These are phyloP conservation scores for Fusarium dimerum DNA, from an alignment of 2,329 filamentous ascomycete species.

Conservation along the genomic window DNA sequence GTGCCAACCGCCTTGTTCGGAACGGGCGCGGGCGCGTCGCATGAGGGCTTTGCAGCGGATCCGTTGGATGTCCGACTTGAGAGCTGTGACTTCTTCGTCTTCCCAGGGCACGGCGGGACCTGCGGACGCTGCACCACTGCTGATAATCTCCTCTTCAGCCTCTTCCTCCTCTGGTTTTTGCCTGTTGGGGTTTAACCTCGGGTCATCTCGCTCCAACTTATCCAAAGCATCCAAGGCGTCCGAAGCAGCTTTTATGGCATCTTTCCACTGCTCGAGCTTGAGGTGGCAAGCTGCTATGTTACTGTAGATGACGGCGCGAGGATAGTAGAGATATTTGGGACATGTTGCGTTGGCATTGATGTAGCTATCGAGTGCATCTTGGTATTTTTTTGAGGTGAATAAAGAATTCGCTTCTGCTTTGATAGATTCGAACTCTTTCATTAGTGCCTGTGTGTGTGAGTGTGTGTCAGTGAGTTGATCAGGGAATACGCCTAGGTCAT, in stretches of 20 bases:
- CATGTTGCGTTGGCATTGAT: slow-evolving; percentile 76
- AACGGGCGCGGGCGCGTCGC: slow-evolving; percentile 72
- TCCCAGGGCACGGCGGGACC: slow-evolving; percentile 37
- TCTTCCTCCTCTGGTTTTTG: slow-evolving; percentile 44
- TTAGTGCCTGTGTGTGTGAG: slow-evolving; percentile 54
- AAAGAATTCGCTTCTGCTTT: slow-evolving; percentile 78
- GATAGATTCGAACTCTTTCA: slow-evolving; percentile 69
- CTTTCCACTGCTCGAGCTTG: slow-evolving; percentile 83
- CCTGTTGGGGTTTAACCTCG: slow-evolving; percentile 39
- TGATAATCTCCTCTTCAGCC: slow-evolving; percentile 60
- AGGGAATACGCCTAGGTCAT: too few species aligned
- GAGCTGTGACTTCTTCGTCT: slow-evolving; percentile 20
- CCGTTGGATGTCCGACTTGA: slow-evolving; percentile 65
- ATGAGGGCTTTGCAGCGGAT: slow-evolving; percentile 84
- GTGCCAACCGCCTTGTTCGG: slow-evolving; percentile 75
- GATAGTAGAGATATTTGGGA: slow-evolving; percentile 84
- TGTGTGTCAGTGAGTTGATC: too few species aligned
- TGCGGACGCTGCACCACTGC: slow-evolving; percentile 55
- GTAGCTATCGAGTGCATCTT: slow-evolving; percentile 79
- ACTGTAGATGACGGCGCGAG: slow-evolving; percentile 81
- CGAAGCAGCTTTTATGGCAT: slow-evolving; percentile 73
- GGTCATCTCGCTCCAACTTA: slow-evolving; percentile 49
- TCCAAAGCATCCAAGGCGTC: slow-evolving; percentile 73
- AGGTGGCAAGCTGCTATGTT: slow-evolving; percentile 90
- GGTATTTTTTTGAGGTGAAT: slow-evolving; percentile 72